phyloP scores from a whole-genome alignment of 176 grass and related monocot species.

The Musa itinerans region DNA sequence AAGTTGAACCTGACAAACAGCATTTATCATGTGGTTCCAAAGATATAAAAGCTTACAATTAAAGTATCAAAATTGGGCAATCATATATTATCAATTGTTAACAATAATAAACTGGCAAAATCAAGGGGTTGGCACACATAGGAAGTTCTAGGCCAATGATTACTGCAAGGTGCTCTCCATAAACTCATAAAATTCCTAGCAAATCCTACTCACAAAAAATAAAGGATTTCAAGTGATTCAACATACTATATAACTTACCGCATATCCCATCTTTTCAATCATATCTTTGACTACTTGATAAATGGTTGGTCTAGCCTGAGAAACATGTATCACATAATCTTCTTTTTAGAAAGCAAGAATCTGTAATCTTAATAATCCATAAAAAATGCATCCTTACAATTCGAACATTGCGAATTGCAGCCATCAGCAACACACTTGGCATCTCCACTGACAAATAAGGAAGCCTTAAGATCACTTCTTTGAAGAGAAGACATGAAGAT shows the following conservation, averaged over 20 bases:
- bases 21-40: constrained; percentile 1
- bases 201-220: not conserved
- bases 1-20: constrained; percentile 48
- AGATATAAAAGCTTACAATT: not conserved
- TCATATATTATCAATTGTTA: not conserved
- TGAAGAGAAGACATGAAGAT: not conserved
- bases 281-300: constrained; percentile 77
- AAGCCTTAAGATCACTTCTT: not conserved
- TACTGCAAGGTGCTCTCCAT: not conserved
- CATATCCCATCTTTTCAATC: constrained; percentile 85
- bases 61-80: not conserved
- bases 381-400: constrained; percentile 40
- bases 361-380: not conserved
- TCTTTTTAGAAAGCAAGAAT: constrained; percentile 1
- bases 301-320: constrained; percentile 77
- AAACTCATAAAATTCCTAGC: constrained; percentile 14
- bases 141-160: not conserved
- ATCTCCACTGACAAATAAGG: constrained; percentile 61
- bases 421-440: constrained; percentile 82
- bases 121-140: not conserved
- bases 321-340: constrained; percentile 12
- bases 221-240: not conserved
- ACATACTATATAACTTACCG: constrained; percentile 28
- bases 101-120: not conserved
- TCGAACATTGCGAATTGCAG: constrained; percentile 73